Conservation (phyloP, 2,329 filamentous ascomycete genomes). For the Lecanicillium sp. region DNA sequence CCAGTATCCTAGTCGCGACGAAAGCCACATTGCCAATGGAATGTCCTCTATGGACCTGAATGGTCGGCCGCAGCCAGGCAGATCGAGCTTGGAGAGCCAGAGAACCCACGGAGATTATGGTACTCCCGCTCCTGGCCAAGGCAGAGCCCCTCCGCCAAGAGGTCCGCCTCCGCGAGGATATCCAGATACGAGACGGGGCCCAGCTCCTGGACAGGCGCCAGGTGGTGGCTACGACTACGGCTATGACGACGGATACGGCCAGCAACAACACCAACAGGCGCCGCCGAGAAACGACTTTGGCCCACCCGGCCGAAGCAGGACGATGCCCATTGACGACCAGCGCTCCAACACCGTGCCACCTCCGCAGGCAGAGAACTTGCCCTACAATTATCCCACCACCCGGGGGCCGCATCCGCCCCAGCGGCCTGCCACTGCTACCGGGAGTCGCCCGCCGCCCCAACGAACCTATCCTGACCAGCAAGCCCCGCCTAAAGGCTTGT, state of each 20-base stretch:
- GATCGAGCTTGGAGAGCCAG: conserved; percentile 19
- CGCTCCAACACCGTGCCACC: conserved; percentile 27
- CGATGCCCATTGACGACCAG: conserved; percentile 46
- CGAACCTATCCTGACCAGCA: conserved; percentile 12
- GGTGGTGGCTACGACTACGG: conserved; percentile 13
- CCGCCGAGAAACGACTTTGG: conserved; percentile 36
- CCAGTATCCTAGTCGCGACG: background rate
- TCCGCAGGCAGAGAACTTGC: conserved; percentile 34
- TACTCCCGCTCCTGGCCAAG: conserved; percentile 16
- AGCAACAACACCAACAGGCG: conserved; percentile 13
- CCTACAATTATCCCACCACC: conserved; percentile 37
- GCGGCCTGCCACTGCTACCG: conserved; percentile 48
- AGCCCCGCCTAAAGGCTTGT: conserved; percentile 10
- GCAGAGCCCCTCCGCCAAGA: conserved; percentile 19
- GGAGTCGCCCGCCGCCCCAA: conserved; percentile 27
- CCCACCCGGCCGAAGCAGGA: conserved; percentile 51
- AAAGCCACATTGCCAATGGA: background rate
- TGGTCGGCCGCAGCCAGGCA: conserved; percentile 13
- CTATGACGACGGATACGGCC: background rate
- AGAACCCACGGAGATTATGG: conserved; percentile 19
- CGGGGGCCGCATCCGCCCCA: conserved; percentile 40
- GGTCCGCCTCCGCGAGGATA: conserved; percentile 25
- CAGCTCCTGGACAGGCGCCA: conserved; percentile 18
- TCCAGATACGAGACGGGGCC: conserved; percentile 18
- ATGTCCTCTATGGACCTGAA: conserved; percentile 24